Evolutionary conservation across 1,284 basidiomycete genomes (phyloP), one percentile per base, ranked within the genome.

Genomic region (Xerocomus alliaceus): DNA sequence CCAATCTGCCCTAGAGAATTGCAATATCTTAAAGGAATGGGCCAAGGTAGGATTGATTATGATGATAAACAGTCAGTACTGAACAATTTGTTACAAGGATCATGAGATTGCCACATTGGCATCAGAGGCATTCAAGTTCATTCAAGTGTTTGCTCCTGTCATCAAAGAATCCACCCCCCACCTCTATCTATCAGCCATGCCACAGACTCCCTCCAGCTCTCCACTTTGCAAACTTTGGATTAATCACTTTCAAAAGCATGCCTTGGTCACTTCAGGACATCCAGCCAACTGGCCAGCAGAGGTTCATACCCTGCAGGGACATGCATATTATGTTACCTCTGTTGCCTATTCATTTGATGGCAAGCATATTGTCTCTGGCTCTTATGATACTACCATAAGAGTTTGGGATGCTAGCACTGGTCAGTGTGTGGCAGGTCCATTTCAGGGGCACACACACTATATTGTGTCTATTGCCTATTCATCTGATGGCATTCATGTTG

Each of bases 111-210:
- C 49, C 17, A 47, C 15, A 5, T 7, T 59, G 7, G 60, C 56
- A 50, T 59, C 47, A 39, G 51, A 59, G n/a, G 34, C 51, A 45
- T 49, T 3, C n/a, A 35, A 22, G 8, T 58, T 58, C 31, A 47
- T 60, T 18, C 41, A 56, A 44, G 59, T 51, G 11, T 57, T 57
- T 57, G 48, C 37, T 34, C 56, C 56, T 35, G 32, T 51, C 3
- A 15, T 58, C 11, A 28, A 8, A 31, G 32, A 37, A 24, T 53
- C 28, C 20, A 53, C 31, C 4, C 47, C 47, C 31, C 47, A 48
- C 31, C 47, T 48, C 5, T 47, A 47, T 22, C 46, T 48, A n/a
- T 35, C 49, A 39, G 41, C 57, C 26, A 46, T 52, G n/a, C 50
- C 50, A 9, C 57, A 45, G 49, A 50, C 49, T 8, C 49, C 34